Conservation (phyloP, 305 asterid genomes). For the Fraxinus baroniana region DNA sequence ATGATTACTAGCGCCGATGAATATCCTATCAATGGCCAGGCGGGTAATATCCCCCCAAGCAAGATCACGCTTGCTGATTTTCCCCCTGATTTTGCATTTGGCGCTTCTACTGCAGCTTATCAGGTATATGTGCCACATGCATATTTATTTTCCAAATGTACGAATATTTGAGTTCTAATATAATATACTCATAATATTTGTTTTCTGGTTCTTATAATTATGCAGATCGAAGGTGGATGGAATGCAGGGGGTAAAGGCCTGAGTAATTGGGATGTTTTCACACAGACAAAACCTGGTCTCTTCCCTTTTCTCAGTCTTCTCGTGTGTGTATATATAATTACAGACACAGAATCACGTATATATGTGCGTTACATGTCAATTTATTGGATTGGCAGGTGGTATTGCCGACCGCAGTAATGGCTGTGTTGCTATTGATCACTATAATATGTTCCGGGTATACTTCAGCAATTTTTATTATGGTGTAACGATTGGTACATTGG, state of each 20-base stretch:
- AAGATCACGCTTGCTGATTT: constrained; percentile 27
- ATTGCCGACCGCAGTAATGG: constrained; percentile 35
- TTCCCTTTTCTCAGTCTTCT: not conserved
- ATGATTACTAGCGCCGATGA: not conserved
- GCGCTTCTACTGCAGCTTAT: constrained; percentile 37
- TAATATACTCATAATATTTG: not conserved
- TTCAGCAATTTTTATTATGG: not conserved
- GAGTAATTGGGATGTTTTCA: constrained; percentile 38
- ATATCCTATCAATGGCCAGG: not conserved
- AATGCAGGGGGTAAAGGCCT: constrained; percentile 34
- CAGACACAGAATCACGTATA: not conserved
- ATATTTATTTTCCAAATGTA: too few relatives aligned
- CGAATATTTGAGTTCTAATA: not conserved
- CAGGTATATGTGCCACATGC: constrained; percentile 23
- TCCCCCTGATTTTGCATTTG: constrained; percentile 34
- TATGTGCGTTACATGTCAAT: not conserved
- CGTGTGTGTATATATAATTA: not conserved
- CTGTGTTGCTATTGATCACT: constrained; percentile 33
- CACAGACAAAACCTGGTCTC: constrained; percentile 33
- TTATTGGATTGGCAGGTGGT: constrained; percentile 22
- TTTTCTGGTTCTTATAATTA: not conserved
- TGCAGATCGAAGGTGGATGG: constrained; percentile 39
- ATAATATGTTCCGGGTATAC: constrained; percentile 31
- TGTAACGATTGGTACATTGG: not conserved
- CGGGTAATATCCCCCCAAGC: not conserved